Evolutionary conservation across 192 early-diverging fungal species (phyloP).

Genomic region (Umbelopsis sp.): DNA sequence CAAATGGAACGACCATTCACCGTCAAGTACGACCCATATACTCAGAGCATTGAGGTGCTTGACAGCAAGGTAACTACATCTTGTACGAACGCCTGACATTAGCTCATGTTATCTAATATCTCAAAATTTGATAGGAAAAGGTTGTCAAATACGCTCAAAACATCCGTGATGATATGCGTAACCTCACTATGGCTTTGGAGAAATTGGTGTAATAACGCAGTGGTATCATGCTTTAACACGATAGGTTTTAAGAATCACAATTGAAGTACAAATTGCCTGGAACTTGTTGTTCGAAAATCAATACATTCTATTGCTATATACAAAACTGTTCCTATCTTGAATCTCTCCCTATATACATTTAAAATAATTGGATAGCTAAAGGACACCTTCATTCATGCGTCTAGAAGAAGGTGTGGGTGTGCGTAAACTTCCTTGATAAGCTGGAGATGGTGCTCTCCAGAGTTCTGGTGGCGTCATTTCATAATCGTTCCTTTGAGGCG

Average conservation of each 20-base stretch:
- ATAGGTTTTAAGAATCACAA: no score
- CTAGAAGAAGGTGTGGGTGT: conserved; percentile 15
- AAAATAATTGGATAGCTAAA: neutral
- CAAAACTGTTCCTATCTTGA: neutral
- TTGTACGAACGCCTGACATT: neutral
- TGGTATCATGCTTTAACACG: neutral
- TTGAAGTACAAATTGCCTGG: neutral
- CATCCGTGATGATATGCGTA: conserved; percentile 79
- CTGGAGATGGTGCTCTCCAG: conserved; percentile 9
- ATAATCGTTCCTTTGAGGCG: neutral
- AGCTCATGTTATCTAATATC: neutral
- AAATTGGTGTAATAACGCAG: neutral
- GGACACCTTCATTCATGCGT: neutral
- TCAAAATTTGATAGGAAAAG: conserved; percentile 66
- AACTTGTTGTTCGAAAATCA: neutral
- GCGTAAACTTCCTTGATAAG: neutral
- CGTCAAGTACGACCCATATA: conserved; percentile 90
- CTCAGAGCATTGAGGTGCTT: conserved; percentile 89
- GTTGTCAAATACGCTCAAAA: conserved; percentile 76
- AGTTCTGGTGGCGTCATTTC: neutral
- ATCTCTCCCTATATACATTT: no score
- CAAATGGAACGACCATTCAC: conserved; percentile 84
- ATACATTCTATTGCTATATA: conserved; percentile 22
- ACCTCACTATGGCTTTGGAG: conserved; percentile 76
- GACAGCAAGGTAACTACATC: conserved; percentile 60